phyloP scores from a whole-genome alignment of 164 flowering plant species.

The Umbellularia californica region DNA sequence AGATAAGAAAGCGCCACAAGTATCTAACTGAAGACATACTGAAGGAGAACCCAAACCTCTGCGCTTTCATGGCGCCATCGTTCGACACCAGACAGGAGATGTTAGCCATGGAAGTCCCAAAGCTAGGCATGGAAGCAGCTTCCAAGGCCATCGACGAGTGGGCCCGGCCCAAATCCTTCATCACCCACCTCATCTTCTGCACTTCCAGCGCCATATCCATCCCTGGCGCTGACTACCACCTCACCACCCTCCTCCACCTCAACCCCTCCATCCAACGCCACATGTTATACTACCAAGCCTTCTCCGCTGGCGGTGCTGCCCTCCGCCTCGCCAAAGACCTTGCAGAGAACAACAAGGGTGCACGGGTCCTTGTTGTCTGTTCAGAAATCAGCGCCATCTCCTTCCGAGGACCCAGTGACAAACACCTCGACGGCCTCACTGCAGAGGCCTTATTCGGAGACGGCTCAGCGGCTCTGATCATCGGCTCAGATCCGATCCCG shows the following conservation, averaged over 20 bases:
- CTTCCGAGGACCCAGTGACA: conserved; percentile 7
- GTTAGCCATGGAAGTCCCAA: not conserved
- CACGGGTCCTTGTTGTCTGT: conserved; percentile 6
- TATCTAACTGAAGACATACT: conserved; percentile 5
- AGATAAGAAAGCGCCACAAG: conserved; percentile 1
- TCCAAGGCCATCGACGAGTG: conserved; percentile 4
- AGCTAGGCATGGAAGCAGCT: conserved; percentile 5
- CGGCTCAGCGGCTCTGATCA: no score
- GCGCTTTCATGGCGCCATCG: not conserved
- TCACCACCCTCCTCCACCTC: not conserved
- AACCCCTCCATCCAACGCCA: not conserved
- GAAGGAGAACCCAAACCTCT: not conserved
- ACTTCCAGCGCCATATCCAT: not conserved
- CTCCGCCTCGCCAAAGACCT: conserved; percentile 8
- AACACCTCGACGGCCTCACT: no score
- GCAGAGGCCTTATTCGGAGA: no score
- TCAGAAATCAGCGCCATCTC: conserved; percentile 3
- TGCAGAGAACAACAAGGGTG: conserved; percentile 7
- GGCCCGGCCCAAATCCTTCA: not conserved
- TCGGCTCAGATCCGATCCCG: no score
- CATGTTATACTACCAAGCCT: not conserved
- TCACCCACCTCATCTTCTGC: conserved; percentile 1
- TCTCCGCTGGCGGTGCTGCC: not conserved
- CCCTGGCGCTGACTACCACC: not conserved
- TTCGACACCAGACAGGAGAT: not conserved